phyloP scores from a whole-genome alignment of 768 basidiomycete species.

The Candolleomyces aberdarensis region DNA sequence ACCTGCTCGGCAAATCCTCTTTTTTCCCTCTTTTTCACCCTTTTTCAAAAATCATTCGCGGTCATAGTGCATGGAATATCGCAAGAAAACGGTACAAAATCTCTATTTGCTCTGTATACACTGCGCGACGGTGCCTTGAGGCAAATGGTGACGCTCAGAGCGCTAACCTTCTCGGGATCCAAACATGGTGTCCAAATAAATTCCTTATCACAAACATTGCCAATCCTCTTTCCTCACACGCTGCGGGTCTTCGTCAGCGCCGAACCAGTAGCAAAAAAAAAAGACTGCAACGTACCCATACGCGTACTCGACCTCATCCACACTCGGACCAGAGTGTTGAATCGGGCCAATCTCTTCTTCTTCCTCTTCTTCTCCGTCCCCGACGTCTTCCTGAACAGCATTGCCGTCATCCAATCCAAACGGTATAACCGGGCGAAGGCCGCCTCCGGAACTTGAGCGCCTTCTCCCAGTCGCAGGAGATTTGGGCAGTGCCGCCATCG shows the following conservation, averaged over 20 bases:
- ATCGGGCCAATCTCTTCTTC: slow-evolving; percentile 78
- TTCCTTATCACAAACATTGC: no score
- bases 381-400: slow-evolving; percentile 37
- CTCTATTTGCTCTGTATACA: no score
- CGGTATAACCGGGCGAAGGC: slow-evolving; percentile 76
- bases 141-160: background rate
- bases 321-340: slow-evolving; percentile 73
- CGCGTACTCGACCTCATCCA: slow-evolving; percentile 88
- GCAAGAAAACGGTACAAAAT: background rate
- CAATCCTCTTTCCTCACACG: background rate
- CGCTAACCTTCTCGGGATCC: background rate
- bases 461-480: slow-evolving; percentile 75
- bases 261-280: background rate
- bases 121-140: background rate
- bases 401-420: slow-evolving; percentile 74
- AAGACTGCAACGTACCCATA: slow-evolving; percentile 60
- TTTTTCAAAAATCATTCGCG: no score
- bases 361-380: slow-evolving; percentile 45
- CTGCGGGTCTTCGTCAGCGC: background rate
- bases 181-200: background rate
- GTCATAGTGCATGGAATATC: no score
- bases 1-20: slow-evolving; percentile 6
- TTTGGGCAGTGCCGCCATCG: slow-evolving; percentile 89
- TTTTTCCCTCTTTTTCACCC: background rate
- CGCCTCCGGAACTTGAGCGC: slow-evolving; percentile 79